Percentiles rank a stretch among this genome's conserved stretches.
phyloP scores from a whole-genome alignment of 2,329 filamentous ascomycete genomes.

The Fusarium duplospermum region DNA sequence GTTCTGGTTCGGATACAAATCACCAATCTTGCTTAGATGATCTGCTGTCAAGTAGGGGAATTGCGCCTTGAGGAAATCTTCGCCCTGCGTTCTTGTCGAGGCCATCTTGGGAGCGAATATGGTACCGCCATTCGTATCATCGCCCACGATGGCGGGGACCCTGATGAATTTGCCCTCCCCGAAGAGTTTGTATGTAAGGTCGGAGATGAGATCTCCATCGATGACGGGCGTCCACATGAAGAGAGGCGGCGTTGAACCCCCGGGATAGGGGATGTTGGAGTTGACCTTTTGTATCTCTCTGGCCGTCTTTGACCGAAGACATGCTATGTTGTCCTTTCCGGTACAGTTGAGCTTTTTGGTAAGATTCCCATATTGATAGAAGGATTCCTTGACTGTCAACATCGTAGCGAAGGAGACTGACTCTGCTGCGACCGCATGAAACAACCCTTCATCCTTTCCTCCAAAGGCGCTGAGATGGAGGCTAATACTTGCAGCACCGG shows the following conservation, averaged over 20 bases:
- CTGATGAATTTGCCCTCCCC: conserved; percentile 61
- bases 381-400: conserved; percentile 58
- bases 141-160: conserved; percentile 63
- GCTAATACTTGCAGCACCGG: conserved; percentile 74
- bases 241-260: conserved; percentile 49
- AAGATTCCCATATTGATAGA: conserved; percentile 65
- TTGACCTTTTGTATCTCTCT: conserved; percentile 57
- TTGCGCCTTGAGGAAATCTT: conserved; percentile 49
- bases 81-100: conserved; percentile 48
- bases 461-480: conserved; percentile 70
- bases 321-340: conserved; percentile 54
- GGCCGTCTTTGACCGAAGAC: conserved; percentile 57
- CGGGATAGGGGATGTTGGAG: conserved; percentile 50
- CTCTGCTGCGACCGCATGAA: conserved; percentile 63
- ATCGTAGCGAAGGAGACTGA: conserved; percentile 64
- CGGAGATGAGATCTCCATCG: conserved; percentile 63
- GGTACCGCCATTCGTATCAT: conserved; percentile 54
- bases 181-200: conserved; percentile 63
- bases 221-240: conserved; percentile 67
- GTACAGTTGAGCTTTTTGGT: conserved; percentile 57
- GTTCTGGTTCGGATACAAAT: conserved; percentile 52
- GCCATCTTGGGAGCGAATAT: conserved; percentile 47
- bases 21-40: conserved; percentile 48
- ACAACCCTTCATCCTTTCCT: conserved; percentile 60
- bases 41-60: conserved; percentile 49